Evolutionary conservation across 2,329 filamentous ascomycete species (phyloP), one percentile per base, ranked within the genome.

Genomic region (Penicillium psychrosexuale): DNA sequence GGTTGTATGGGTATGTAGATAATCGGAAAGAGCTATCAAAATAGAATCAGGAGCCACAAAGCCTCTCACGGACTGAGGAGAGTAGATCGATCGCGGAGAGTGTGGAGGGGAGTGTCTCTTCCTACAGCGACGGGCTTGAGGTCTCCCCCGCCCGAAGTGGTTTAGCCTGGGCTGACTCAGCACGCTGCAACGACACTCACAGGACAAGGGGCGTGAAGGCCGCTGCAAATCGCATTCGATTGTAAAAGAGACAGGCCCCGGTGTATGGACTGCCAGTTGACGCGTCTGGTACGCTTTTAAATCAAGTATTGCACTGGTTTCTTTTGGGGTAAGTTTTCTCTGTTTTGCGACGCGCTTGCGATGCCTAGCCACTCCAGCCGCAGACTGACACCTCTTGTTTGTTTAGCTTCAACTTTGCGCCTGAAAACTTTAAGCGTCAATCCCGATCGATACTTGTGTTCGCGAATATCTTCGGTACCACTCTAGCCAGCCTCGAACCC

Each of bases 161-260:
- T 47, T 69, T 73, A 72, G 70, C 59, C 51, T 15, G 53, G 27
- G 61, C 61, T 73, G 67, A 73, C 64, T 73, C 69, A 73, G 69
- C 70, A 56, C 30, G 60, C 56, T 62, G 64, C 68, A 65, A 70
- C 70, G 69, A 73, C 70, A 68, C 66, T 65, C 65, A 57, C 55
- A 66, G 61, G 66, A 64, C 57, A 72, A 70, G 64, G 70, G 67
- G 66, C 57, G 56, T 58, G 57, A 59, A 58, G 61, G 43, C 59
- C 60, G 67, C 60, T 65, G 62, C 63, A 59, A 60, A 66, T 65
- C 64, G 69, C 60, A 66, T 65, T 68, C 60, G 62, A 66, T 66
- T 63, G 63, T 57, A 55, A 63, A 60, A 69, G 66, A 61, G 61
- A 47, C 53, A 38, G 40, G 47, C 42, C 39, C 37, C 40, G 56